Evolutionary conservation across 73 alveolate genomes (phyloP), one percentile per base, ranked within the genome.

Genomic region (Durusdinium trenchii): DNA sequence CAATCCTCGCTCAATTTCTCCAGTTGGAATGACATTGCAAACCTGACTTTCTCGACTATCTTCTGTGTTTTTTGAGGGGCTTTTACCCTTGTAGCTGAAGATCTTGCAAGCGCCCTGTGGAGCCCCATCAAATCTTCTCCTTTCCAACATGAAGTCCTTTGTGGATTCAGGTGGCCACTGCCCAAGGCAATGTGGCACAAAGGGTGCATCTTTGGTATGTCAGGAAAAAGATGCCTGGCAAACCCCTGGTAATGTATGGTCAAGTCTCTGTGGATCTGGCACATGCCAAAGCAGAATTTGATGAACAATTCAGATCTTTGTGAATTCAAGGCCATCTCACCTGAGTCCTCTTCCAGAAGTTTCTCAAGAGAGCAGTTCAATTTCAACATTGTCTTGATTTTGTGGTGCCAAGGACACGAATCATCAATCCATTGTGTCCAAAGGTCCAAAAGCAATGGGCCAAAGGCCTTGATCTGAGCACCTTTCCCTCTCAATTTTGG

Each of bases 41-140:
- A 32, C 51, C 84, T 71, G 52, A 71, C 38, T 71, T 71, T 71
- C 52, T n/a, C 52, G 28, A 71, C 52, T 51, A 71, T 71, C 35
- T 71, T 71, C 6, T 18, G 12, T 20, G 52, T 36, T 20, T 36
- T 51, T 14, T n/a, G 43, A 6, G 84, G 84, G 32, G 84, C 52
- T 28, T n/a, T 38, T 36, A 71, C 52, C 35, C 84, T 71, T 18
- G 84, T 71, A 20, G 84, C 84, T 10, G 52, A 71, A n/a, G 43
- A 14, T 38, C 38, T 18, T n/a, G 84, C 84, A 32, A 71, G 51
- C 3, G 47, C 6, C 84, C 84, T 71, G 51, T 71, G 84, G 84
- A 14, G 10, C 35, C 84, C 84, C 84, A 71, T 71, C 52, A 71
- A 71, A 71, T 71, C 84, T 71, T 71, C 84, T 20, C 84, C 84